Percentiles rank a stretch among this genome's conserved stretches.
phyloP scores from a whole-genome alignment of 805 yeast species.

The Cyberlindnera suaveolens region DNA sequence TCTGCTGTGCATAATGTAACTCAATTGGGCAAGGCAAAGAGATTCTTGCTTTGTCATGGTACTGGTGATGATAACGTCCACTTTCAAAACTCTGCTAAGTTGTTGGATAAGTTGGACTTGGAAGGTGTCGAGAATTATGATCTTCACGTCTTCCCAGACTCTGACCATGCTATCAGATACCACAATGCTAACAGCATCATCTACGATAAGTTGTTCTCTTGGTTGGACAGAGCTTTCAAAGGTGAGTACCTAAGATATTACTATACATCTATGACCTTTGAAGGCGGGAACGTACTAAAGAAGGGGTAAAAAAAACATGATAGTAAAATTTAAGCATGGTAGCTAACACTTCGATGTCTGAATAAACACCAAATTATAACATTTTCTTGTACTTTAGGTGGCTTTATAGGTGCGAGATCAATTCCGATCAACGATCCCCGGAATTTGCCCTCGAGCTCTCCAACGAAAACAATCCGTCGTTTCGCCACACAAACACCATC shows the following conservation, averaged over 20 bases:
- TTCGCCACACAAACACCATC: background rate
- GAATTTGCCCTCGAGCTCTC: background rate
- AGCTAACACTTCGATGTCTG: no score
- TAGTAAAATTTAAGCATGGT: no score
- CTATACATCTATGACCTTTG: no score
- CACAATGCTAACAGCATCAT: slow-evolving; percentile 71
- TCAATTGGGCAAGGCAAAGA: slow-evolving; percentile 45
- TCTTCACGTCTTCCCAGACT: slow-evolving; percentile 73
- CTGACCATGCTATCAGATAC: slow-evolving; percentile 65
- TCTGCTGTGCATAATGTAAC: slow-evolving; percentile 53
- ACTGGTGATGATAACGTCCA: slow-evolving; percentile 98
- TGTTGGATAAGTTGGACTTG: slow-evolving; percentile 69
- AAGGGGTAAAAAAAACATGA: no score
- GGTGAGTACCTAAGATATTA: slow-evolving; percentile 29
- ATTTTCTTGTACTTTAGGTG: no score
- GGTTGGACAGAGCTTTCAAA: slow-evolving; percentile 59
- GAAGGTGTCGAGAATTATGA: slow-evolving; percentile 80
- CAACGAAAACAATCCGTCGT: background rate
- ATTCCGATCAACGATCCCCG: background rate
- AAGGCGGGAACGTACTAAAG: no score
- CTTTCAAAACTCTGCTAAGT: slow-evolving; percentile 77
- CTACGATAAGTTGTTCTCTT: slow-evolving; percentile 56
- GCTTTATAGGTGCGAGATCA: background rate
- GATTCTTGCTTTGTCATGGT: slow-evolving; percentile 91
- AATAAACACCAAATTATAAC: no score